Evolutionary conservation across 495 filamentous ascomycete species (phyloP).

Genomic region (Glonium stellatum): DNA sequence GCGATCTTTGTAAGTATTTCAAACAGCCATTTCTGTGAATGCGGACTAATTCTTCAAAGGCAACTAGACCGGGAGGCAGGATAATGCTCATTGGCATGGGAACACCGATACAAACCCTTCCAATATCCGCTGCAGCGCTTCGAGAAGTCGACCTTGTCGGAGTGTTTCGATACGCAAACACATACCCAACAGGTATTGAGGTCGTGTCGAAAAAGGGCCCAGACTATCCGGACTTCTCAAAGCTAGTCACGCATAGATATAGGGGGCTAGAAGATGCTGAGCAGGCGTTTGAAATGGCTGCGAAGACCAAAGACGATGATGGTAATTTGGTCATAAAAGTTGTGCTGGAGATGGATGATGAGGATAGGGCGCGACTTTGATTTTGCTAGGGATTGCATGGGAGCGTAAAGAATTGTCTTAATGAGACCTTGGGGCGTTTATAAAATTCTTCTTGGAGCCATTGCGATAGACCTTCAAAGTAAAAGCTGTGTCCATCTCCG

Average conservation of each 20-base stretch:
- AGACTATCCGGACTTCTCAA: slow-evolving; percentile 54
- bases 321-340: slow-evolving; percentile 82
- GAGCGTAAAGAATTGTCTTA: neutral
- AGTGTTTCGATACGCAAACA: slow-evolving; percentile 87
- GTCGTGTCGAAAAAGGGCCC: slow-evolving; percentile 57
- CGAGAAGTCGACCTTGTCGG: slow-evolving; percentile 87
- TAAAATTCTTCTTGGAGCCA: too few species aligned
- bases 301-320: slow-evolving; percentile 65
- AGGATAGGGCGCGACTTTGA: slow-evolving; percentile 14
- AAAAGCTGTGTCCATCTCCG: too few species aligned
- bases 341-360: slow-evolving; percentile 53
- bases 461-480: too few species aligned
- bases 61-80: slow-evolving; percentile 68
- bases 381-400: neutral
- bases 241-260: slow-evolving; percentile 72
- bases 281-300: slow-evolving; percentile 74
- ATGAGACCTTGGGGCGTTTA: neutral
- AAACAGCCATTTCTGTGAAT: neutral
- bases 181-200: slow-evolving; percentile 74
- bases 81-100: slow-evolving; percentile 92
- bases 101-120: slow-evolving; percentile 79
- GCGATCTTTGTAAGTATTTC: slow-evolving; percentile 58
- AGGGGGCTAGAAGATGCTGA: slow-evolving; percentile 57
- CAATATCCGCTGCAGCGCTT: slow-evolving; percentile 74
- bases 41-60: slow-evolving; percentile 17